Evolutionary conservation across 2,329 filamentous ascomycete genomes (phyloP).

Genomic region (Paracoccidioides lutzii): DNA sequence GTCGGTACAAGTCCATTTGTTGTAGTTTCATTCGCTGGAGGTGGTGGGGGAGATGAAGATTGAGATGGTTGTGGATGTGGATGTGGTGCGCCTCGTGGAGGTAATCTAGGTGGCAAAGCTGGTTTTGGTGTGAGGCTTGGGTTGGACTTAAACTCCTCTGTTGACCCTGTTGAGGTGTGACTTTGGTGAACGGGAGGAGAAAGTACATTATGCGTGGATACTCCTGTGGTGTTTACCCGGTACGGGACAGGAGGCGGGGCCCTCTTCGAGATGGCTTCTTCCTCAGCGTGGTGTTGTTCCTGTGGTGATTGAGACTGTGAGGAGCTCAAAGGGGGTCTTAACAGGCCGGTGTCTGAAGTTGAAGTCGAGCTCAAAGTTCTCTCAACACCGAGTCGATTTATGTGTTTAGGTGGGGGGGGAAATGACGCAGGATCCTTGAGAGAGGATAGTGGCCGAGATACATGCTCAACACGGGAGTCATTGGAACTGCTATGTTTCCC

Average conservation of each 20-base stretch:
- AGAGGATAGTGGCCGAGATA: conserved; percentile 51
- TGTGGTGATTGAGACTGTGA: conserved; percentile 22
- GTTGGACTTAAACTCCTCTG: conserved; percentile 16
- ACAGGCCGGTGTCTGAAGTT: conserved; percentile 29
- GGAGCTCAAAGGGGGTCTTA: conserved; percentile 32
- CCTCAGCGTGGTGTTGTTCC: conserved; percentile 17
- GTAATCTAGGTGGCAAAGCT: conserved; percentile 54
- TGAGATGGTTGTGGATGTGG: conserved; percentile 32
- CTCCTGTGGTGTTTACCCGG: conserved; percentile 55
- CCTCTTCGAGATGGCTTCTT: conserved; percentile 26
- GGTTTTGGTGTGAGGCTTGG: conserved; percentile 35
- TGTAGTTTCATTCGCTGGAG: conserved; percentile 35
- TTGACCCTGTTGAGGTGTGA: conserved; percentile 15
- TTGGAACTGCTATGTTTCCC: conserved; percentile 30
- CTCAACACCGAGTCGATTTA: conserved; percentile 37
- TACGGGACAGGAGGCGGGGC: conserved; percentile 51
- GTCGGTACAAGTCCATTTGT: conserved; percentile 14
- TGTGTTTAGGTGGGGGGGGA: conserved; percentile 64
- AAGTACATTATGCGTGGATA: conserved; percentile 56
- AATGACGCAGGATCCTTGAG: conserved; percentile 68
- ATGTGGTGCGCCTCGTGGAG: conserved; percentile 48
- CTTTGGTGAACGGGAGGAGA: conserved; percentile 50
- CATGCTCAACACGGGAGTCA: conserved; percentile 35
- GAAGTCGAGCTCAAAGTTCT: conserved; percentile 32
- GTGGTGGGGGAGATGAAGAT: conserved; percentile 31